Evolutionary conservation across 495 filamentous ascomycete species (phyloP).

Genomic region (Penicilliopsis zonata): DNA sequence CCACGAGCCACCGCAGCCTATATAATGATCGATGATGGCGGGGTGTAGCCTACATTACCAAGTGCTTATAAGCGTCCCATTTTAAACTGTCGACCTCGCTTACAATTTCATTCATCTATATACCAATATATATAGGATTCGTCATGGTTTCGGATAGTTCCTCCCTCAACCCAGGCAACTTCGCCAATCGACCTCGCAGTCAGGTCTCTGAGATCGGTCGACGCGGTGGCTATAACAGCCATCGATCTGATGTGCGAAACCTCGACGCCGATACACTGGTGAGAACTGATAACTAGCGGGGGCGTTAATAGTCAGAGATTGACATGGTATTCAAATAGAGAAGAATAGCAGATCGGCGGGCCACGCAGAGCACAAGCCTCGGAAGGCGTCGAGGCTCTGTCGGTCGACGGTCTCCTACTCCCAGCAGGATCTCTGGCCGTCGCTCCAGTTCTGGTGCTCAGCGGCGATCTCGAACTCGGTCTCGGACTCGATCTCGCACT

Average conservation of each 20-base stretch:
- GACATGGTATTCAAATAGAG: no score
- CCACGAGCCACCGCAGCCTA: no score
- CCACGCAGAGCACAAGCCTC: slow-evolving; percentile 1
- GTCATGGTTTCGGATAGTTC: neutral
- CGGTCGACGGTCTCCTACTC: neutral
- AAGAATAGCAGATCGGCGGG: neutral
- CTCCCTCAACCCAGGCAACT: neutral
- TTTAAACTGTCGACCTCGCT: no score
- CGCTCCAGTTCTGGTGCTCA: slow-evolving; percentile 1
- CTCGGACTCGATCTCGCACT: neutral
- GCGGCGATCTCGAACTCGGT: neutral
- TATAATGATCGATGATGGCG: no score
- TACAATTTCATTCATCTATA: no score
- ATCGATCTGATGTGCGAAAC: neutral
- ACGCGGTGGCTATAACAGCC: neutral
- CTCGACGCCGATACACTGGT: neutral
- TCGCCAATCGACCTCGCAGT: neutral
- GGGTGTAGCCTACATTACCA: no score
- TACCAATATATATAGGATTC: no score
- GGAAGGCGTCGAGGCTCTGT: neutral
- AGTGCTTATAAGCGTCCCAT: no score
- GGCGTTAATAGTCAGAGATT: no score
- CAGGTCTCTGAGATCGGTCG: neutral
- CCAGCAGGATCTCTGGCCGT: neutral
- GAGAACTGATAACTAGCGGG: no score